These are phyloP conservation scores for Cochlearia excelsa DNA, from an alignment of 345 rosid species.

Conservation along the genomic window DNA sequence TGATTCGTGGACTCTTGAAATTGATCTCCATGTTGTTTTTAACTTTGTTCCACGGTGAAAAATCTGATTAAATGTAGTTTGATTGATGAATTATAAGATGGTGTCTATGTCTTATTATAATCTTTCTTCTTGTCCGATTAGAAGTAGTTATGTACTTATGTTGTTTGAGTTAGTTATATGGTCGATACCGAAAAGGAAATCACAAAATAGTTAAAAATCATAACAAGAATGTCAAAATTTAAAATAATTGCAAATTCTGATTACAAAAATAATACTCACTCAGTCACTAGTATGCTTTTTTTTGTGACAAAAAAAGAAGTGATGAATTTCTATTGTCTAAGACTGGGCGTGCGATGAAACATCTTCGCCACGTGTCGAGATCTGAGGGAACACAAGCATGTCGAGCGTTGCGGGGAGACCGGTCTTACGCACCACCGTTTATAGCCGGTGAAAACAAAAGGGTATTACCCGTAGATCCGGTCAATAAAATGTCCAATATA, in stretches of 20 bases:
- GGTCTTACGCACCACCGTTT: slow-evolving; percentile 40
- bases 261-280: too few relatives aligned
- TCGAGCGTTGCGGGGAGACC: slow-evolving; percentile 35
- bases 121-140: neutral
- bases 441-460: slow-evolving; percentile 36
- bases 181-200: too few relatives aligned
- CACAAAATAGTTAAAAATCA: too few relatives aligned
- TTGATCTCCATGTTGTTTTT: slow-evolving; percentile 22
- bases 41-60: slow-evolving; percentile 22
- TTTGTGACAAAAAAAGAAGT: neutral
- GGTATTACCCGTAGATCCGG: slow-evolving; percentile 44
- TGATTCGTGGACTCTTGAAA: slow-evolving; percentile 15
- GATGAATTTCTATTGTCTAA: neutral
- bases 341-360: slow-evolving; percentile 32
- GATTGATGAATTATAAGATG: slow-evolving; percentile 20
- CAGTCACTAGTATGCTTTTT: too few relatives aligned
- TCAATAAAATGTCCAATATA: slow-evolving; percentile 40
- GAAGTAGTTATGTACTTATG: neutral
- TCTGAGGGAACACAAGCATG: slow-evolving; percentile 26
- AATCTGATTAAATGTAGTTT: slow-evolving; percentile 19
- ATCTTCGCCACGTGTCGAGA: slow-evolving; percentile 41
- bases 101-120: slow-evolving; percentile 19
- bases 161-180: too few relatives aligned
- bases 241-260: too few relatives aligned
- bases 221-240: too few relatives aligned